phyloP scores from a whole-genome alignment of 306 rosid species.

The Vicia villosa region DNA sequence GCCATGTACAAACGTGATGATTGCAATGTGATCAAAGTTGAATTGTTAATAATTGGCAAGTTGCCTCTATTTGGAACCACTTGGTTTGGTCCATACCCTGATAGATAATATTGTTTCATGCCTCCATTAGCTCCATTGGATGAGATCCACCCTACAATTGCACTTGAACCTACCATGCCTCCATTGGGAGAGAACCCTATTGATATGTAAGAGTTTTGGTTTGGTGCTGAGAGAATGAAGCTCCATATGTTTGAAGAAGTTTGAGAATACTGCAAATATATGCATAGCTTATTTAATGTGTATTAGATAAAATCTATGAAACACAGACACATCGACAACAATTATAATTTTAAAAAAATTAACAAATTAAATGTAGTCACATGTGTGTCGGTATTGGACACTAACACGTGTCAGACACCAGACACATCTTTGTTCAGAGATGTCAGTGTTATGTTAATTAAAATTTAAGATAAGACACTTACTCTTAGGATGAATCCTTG shows the following conservation, averaged over 20 bases:
- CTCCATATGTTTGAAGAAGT: slow-evolving; percentile 57
- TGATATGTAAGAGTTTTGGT: slow-evolving; percentile 54
- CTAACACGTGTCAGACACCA: too few relatives aligned
- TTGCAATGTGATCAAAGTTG: slow-evolving; percentile 53
- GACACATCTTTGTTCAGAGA: too few relatives aligned
- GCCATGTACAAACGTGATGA: slow-evolving; percentile 50
- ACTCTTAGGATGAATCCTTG: slow-evolving; percentile 70
- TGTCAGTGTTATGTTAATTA: too few relatives aligned
- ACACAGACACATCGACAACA: too few relatives aligned
- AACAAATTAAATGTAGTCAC: too few relatives aligned
- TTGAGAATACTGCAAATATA: slow-evolving; percentile 53
- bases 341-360: too few relatives aligned
- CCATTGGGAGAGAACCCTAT: slow-evolving; percentile 77
- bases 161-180: slow-evolving; percentile 74
- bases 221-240: slow-evolving; percentile 69
- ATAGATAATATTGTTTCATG: slow-evolving; percentile 55
- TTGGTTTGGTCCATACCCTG: slow-evolving; percentile 50
- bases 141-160: slow-evolving; percentile 75
- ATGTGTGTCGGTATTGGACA: too few relatives aligned
- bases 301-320: not conserved
- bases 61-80: slow-evolving; percentile 61
- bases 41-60: slow-evolving; percentile 45
- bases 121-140: slow-evolving; percentile 43
- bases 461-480: slow-evolving; percentile 40
- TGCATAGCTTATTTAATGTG: not conserved